Evolutionary conservation across 805 yeast genomes (phyloP).

Genomic region (Wickerhamiella occidentalis): DNA sequence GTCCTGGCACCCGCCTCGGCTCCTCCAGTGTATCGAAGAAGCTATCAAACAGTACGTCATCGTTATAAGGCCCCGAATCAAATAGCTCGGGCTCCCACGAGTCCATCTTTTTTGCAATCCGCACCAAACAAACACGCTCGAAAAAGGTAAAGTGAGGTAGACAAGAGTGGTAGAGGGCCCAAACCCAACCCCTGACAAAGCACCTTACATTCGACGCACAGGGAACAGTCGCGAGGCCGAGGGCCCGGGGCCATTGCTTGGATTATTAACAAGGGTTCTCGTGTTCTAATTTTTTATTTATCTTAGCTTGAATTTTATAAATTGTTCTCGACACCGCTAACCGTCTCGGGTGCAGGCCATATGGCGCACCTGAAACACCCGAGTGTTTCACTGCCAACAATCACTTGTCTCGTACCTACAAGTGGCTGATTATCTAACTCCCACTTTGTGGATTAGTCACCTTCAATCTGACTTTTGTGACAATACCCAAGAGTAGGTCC

Average conservation of each 20-base stretch:
- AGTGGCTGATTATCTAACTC: background rate
- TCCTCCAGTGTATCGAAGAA: background rate
- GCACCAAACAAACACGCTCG: slow-evolving; percentile 3
- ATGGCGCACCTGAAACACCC: background rate
- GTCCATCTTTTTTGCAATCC: slow-evolving; percentile 7
- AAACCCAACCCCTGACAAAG: background rate
- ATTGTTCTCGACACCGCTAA: background rate
- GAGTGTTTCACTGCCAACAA: background rate
- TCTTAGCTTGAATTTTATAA: background rate
- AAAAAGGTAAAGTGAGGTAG: background rate
- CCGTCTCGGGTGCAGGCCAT: background rate
- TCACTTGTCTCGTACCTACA: background rate
- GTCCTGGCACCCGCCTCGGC: background rate
- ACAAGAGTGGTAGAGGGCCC: background rate
- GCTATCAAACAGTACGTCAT: slow-evolving; percentile 2
- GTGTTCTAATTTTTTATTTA: background rate
- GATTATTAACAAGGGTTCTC: background rate
- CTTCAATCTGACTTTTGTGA: too few relatives aligned
- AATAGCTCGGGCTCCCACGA: slow-evolving; percentile 11
- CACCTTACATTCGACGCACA: background rate
- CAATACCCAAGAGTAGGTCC: background rate
- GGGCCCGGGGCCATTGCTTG: background rate
- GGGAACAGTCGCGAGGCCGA: background rate
- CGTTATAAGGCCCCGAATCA: slow-evolving; percentile 1
- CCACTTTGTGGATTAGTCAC: background rate